phyloP scores from a whole-genome alignment of 257 asterid genomes.

The Datura wrightii region DNA sequence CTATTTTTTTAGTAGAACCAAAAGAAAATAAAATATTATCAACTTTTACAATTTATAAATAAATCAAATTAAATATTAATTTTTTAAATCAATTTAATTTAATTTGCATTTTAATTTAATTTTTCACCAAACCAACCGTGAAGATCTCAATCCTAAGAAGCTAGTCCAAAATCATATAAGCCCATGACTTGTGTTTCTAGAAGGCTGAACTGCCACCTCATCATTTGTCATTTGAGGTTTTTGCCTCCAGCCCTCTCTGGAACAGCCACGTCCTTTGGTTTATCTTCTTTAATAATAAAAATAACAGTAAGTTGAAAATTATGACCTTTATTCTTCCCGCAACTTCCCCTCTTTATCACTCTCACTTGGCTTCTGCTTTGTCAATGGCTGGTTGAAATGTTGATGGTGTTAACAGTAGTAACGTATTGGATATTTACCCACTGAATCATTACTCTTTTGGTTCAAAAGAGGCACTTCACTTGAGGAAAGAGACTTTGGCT shows the following conservation, averaged over 20 bases:
- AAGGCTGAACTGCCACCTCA: neutral
- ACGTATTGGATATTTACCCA: slow-evolving; percentile 70
- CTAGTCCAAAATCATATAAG: neutral
- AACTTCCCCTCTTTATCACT: neutral
- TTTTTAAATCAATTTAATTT: too few relatives aligned
- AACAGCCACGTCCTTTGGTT: slow-evolving; percentile 45
- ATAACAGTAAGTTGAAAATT: neutral
- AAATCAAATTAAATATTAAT: too few relatives aligned
- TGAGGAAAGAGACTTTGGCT: slow-evolving; percentile 58
- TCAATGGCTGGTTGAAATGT: slow-evolving; percentile 25
- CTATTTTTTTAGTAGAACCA: too few relatives aligned
- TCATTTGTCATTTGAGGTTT: neutral
- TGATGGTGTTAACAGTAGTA: neutral
- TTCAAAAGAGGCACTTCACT: slow-evolving; percentile 53
- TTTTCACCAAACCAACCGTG: too few relatives aligned
- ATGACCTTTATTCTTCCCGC: neutral
- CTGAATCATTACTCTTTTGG: slow-evolving; percentile 85
- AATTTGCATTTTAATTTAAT: too few relatives aligned
- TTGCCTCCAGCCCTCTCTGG: slow-evolving; percentile 39
- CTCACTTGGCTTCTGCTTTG: neutral
- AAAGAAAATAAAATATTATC: too few relatives aligned
- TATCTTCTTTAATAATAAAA: neutral
- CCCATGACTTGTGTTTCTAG: neutral
- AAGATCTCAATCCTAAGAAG: too few relatives aligned
- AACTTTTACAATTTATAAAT: too few relatives aligned